Percentiles rank a stretch among this genome's conserved stretches.
These are phyloP conservation scores for Tetrahymena malaccensis DNA, from an alignment of 73 alveolate species.

Conservation along the genomic window DNA sequence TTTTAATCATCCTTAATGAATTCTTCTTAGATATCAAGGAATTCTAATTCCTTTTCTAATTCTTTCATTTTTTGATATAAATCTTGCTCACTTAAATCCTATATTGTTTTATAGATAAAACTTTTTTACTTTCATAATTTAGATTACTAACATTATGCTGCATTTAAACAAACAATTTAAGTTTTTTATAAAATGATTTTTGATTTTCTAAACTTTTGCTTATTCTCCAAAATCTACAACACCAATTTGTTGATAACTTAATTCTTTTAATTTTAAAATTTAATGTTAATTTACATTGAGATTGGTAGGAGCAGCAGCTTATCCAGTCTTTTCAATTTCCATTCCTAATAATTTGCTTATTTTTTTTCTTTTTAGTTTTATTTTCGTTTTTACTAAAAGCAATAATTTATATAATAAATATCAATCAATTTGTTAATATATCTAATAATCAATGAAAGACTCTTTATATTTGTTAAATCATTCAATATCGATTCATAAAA, in stretches of 20 bases:
- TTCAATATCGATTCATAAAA: neutral
- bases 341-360: neutral
- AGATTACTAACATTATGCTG: neutral
- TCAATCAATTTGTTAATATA: neutral
- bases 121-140: neutral
- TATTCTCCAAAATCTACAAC: neutral
- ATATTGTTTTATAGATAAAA: neutral
- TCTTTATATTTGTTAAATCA: neutral
- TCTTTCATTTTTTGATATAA: conserved; percentile 84
- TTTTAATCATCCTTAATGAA: conserved; percentile 96
- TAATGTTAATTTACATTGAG: neutral
- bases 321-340: neutral
- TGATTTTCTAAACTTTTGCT: no score
- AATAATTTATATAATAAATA: neutral
- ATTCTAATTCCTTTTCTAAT: conserved; percentile 93
- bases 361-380: neutral
- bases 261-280: neutral
- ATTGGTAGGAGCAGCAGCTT: neutral
- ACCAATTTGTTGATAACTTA: neutral
- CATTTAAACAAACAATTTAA: neutral
- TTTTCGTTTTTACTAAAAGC: neutral
- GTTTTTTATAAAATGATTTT: no score
- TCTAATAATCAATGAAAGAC: neutral
- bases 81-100: conserved; percentile 62
- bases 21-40: conserved; percentile 92